These are phyloP conservation scores for Yarrowia phangngaensis DNA, from an alignment of 805 yeast genomes.

Conservation along the genomic window DNA sequence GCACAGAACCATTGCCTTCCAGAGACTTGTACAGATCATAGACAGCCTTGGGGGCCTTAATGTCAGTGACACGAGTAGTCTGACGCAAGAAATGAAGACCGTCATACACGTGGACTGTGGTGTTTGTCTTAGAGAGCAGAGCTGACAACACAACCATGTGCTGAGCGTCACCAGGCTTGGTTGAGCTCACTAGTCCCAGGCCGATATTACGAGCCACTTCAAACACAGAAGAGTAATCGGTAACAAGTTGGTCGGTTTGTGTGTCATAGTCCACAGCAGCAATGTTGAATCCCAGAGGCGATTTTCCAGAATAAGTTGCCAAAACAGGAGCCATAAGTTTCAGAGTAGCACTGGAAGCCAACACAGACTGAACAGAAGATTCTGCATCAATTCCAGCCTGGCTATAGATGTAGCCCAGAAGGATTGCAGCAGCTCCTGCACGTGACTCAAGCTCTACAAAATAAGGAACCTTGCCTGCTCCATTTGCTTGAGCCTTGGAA, in stretches of 20 bases:
- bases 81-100: conserved; percentile 63
- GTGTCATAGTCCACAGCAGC: conserved; percentile 66
- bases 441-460: conserved; percentile 61
- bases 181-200: conserved; percentile 67
- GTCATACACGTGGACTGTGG: conserved; percentile 73
- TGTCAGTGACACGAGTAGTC: conserved; percentile 39
- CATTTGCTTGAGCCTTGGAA: conserved; percentile 48
- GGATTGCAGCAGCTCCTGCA: conserved; percentile 75
- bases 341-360: conserved; percentile 67
- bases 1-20: neutral
- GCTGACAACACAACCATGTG: conserved; percentile 61
- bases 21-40: conserved; percentile 18
- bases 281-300: conserved; percentile 65
- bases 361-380: conserved; percentile 39
- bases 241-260: conserved; percentile 49
- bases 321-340: conserved; percentile 63
- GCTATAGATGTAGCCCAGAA: conserved; percentile 61
- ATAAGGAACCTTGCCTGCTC: conserved; percentile 56
- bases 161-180: conserved; percentile 60
- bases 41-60: conserved; percentile 32
- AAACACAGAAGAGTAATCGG: conserved; percentile 62
- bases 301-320: conserved; percentile 38
- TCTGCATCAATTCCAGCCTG: conserved; percentile 26
- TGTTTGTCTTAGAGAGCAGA: conserved; percentile 53
- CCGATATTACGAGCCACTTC: conserved; percentile 59